phyloP scores from a whole-genome alignment of 2,329 filamentous ascomycete species.

The Westerdykella ornata region DNA sequence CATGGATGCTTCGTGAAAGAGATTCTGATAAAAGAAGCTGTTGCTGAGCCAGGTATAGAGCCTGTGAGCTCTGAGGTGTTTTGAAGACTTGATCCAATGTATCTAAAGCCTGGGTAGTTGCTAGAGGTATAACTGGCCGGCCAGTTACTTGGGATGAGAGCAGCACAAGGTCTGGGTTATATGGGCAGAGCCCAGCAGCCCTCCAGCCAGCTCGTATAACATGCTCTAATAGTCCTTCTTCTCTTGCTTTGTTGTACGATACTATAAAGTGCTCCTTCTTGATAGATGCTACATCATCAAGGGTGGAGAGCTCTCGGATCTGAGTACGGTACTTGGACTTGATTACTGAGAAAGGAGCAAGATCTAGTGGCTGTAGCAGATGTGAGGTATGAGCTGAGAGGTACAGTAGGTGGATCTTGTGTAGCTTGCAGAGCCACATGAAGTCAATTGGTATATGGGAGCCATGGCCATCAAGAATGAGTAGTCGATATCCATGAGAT shows the following conservation, averaged over 20 bases:
- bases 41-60: conserved; percentile 4
- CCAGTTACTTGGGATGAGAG: conserved; percentile 4
- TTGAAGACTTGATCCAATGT: not conserved
- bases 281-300: conserved; percentile 9
- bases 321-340: conserved; percentile 6
- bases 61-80: conserved; percentile 5
- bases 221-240: conserved; percentile 4
- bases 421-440: not conserved
- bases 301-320: conserved; percentile 5
- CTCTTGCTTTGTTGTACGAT: conserved; percentile 8
- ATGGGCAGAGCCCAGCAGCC: conserved; percentile 9
- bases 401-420: conserved; percentile 4
- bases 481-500: not conserved
- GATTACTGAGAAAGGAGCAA: conserved; percentile 7
- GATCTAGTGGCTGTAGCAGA: conserved; percentile 12
- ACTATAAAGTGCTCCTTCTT: conserved; percentile 14
- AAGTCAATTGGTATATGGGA: conserved; percentile 6
- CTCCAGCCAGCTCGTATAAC: conserved; percentile 10
- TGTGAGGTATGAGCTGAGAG: conserved; percentile 9
- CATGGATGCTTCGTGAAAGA: conserved; percentile 1
- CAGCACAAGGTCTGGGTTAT: conserved; percentile 7
- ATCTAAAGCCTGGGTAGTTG: not conserved
- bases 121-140: not conserved
- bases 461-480: conserved; percentile 9
- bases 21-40: not conserved